Evolutionary conservation across 75 land plant species (phyloP).

Genomic region (Chamaecyparis obtusa): DNA sequence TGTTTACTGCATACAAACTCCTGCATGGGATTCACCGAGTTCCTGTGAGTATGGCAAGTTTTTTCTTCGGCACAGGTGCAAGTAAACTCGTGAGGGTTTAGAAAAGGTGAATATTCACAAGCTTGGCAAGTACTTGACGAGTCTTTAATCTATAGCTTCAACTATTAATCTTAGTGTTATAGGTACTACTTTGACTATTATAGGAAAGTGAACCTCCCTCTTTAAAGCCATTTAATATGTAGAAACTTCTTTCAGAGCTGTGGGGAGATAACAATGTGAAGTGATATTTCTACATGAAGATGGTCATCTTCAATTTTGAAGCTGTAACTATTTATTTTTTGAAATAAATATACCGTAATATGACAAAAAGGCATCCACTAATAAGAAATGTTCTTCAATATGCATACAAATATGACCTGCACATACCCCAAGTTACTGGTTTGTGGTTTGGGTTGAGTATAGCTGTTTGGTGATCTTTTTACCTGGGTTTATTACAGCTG

Average conservation of each 20-base stretch:
- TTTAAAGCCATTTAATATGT: neutral
- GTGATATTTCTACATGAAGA: neutral
- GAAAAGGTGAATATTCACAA: too few species aligned
- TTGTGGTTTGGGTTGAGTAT: too few species aligned
- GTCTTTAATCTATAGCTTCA: too few species aligned
- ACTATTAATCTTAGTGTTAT: neutral
- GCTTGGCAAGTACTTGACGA: too few species aligned
- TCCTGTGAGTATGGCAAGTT: too few species aligned
- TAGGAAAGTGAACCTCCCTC: neutral
- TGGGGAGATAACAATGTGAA: neutral
- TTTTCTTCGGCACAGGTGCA: too few species aligned
- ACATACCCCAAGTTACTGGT: neutral
- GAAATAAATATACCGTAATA: neutral
- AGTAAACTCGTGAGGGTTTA: too few species aligned
- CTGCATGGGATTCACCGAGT: too few species aligned
- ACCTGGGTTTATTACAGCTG: too few species aligned
- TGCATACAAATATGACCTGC: neutral
- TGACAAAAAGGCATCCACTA: neutral
- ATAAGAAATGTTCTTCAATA: neutral
- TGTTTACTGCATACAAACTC: too few species aligned
- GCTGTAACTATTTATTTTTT: neutral
- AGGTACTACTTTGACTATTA: neutral
- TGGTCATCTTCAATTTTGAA: neutral
- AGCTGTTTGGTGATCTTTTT: too few species aligned
- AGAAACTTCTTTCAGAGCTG: neutral